phyloP scores from a whole-genome alignment of 2,329 filamentous ascomycete genomes.

The Amphichorda felina region DNA sequence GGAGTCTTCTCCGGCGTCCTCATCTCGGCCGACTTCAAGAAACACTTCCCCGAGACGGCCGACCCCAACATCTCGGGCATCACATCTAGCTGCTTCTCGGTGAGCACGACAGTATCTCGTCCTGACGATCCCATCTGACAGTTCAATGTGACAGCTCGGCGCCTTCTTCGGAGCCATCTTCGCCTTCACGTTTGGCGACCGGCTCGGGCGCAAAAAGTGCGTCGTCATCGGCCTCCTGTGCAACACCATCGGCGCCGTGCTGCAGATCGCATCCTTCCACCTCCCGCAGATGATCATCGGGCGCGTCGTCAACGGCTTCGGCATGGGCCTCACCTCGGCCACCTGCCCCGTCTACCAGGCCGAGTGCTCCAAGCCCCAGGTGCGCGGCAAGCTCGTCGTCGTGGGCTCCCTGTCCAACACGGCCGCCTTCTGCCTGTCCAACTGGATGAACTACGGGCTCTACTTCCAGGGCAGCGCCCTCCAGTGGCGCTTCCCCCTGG shows the following conservation, averaged over 20 bases:
- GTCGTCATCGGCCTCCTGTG: conserved; percentile 16
- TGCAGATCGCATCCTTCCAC: conserved; percentile 20
- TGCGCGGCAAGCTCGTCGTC: conserved; percentile 32
- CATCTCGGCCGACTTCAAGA: conserved; percentile 25
- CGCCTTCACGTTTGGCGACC: conserved; percentile 18
- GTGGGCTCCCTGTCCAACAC: conserved; percentile 27
- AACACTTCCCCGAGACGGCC: conserved; percentile 21
- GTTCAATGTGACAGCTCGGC: conserved; percentile 11
- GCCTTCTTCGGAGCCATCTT: conserved; percentile 18
- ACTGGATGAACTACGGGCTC: conserved; percentile 33
- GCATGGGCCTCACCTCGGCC: conserved; percentile 21
- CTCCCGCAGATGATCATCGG: conserved; percentile 28
- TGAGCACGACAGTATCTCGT: conserved; percentile 14
- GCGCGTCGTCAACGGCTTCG: conserved; percentile 26
- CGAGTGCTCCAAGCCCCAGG: conserved; percentile 17
- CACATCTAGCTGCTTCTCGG: conserved; percentile 29
- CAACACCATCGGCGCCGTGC: conserved; percentile 19
- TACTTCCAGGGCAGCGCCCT: conserved; percentile 18
- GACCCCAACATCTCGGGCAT: conserved; percentile 29
- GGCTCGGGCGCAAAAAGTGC: conserved; percentile 17
- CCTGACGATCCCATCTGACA: too few species aligned
- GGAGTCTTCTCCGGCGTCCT: conserved; percentile 30
- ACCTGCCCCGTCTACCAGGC: conserved; percentile 21
- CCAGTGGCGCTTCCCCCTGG: conserved; percentile 23
- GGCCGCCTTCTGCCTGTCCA: conserved; percentile 30